Base-by-base conservation (phyloP, 768 basidiomycete genomes). In the Boletus speciosus region DNA sequence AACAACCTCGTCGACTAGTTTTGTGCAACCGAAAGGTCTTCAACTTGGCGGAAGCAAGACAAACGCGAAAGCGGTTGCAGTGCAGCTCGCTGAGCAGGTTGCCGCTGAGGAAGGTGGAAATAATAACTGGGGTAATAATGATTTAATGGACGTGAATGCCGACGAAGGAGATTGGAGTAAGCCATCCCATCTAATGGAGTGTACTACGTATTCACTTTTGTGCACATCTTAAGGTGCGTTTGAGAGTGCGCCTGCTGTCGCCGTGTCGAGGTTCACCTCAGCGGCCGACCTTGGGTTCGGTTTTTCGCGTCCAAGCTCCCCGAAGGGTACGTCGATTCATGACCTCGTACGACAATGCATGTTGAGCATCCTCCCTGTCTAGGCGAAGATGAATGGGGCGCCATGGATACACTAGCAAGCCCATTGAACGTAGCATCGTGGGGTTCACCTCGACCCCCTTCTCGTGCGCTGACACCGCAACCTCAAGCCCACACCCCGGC, bases 101-200 rank as follows among this genome's bases (percentile, higher is more conserved):
- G 77, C 75, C 9, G 53, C 66, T 8, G 72, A 74, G 21, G 61
- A 64, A 25, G 61, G 61, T 3, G 55, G 52, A 3, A 79, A 81
- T 63, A 80, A 80, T 64, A 80, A 80, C 0, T 92, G 90, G 90
- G 88, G 84, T 1, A 77, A 71, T 44, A 85, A 81, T 8, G 90
- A 98, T 69, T 69, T 98, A 52, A 96, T 98, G 68, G 94, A 99
- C 65, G 85, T 98, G 5, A 86, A 93, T 64, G 93, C 90, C 0
- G 95, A 98, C 62, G 81, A 85, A 25, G 95, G 86, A 62, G 96
- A 98, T 66, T 99, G 95, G 95, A 89, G 95, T 90, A 67, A 66
- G 86, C 78, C 4, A 12, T 54, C 19, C 35, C n/a, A 37, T 43
- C 23, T 37, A 25, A n/a, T 40, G 11, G 5, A 44, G 16, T 12